Base-by-base conservation (phyloP, 768 basidiomycete genomes). In the Podaxis rugospora region DNA sequence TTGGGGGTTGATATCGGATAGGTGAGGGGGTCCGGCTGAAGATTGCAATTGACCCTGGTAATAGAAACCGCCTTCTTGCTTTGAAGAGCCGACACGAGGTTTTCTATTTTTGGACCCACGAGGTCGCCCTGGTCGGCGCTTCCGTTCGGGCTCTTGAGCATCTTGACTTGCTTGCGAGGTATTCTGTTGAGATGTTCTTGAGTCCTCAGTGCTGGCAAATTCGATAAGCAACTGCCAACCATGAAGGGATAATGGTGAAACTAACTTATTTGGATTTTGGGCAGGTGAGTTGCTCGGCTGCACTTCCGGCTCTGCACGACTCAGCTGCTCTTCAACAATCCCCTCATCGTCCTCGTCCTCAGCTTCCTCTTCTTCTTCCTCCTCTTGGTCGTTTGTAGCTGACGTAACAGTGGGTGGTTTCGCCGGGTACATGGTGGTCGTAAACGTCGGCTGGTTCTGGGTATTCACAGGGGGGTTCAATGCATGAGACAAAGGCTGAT, bases 401-500 rank as follows among this genome's bases (percentile, higher is more conserved):
- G 47, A 54, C 58, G 65, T 53, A 59, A 61, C 21, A 4, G 44
- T 35, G 10, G 46, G 59, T 13, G 46, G 32, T 21, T 61, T 61
- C 2, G 52, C 23, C 5, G 42, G 59, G 37, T 54, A 61, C 32
- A 61, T 49, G 11, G 21, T 55, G 25, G 42, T 36, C 25, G 52
- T 49, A 21, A 61, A 61, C 9, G 59, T 67, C 57, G 61, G 61
- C 50, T 64, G 70, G 27, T 28, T 63, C 55, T 61, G 72, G 39
- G 67, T 71, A 65, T 44, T 68, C 69, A 71, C 75, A 63, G 83
- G 87, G 0, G 85, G 86, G 70, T 88, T 78, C 40, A 92, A 78
- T 46, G 90, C 90, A 77, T 90, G 87, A 58, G 89, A 92, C 66
- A 92, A 80, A 27, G 90, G 87, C 63, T 90, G 89, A 75, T 92